These are phyloP conservation scores for Ehretia macrophylla DNA, from an alignment of 257 asterid species.

Conservation along the genomic window DNA sequence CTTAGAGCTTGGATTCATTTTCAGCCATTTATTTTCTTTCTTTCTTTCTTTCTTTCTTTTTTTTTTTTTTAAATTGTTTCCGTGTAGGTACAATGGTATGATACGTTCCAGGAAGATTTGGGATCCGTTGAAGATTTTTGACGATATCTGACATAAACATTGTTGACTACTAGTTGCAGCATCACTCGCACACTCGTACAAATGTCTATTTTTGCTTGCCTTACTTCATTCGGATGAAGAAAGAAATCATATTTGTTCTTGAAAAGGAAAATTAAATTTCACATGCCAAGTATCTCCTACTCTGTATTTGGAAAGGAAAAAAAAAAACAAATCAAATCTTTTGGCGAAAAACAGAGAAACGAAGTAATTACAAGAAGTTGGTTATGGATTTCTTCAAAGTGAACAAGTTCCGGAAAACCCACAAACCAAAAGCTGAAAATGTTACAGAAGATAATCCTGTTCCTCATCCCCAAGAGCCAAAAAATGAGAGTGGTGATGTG, in stretches of 20 bases:
- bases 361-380: too few relatives aligned
- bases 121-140: background rate
- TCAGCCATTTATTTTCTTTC: background rate
- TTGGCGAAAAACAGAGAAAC: background rate
- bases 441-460: constrained; percentile 42
- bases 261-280: background rate
- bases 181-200: background rate
- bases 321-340: background rate
- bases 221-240: background rate
- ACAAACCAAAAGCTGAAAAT: constrained; percentile 36
- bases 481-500: constrained; percentile 28
- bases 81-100: background rate
- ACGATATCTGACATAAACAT: background rate
- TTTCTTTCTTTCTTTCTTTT: background rate
- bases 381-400: constrained; percentile 73
- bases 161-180: constrained; percentile 2
- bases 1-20: background rate
- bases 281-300: background rate
- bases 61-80: background rate
- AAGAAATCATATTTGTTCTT: too few relatives aligned
- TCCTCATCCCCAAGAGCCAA: constrained; percentile 49
- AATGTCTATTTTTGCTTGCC: background rate
- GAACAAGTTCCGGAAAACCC: constrained; percentile 59
- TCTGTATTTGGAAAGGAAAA: background rate
- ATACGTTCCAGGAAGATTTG: background rate